phyloP scores from a whole-genome alignment of 2,329 filamentous ascomycete species.

The Diaporthe vexans region DNA sequence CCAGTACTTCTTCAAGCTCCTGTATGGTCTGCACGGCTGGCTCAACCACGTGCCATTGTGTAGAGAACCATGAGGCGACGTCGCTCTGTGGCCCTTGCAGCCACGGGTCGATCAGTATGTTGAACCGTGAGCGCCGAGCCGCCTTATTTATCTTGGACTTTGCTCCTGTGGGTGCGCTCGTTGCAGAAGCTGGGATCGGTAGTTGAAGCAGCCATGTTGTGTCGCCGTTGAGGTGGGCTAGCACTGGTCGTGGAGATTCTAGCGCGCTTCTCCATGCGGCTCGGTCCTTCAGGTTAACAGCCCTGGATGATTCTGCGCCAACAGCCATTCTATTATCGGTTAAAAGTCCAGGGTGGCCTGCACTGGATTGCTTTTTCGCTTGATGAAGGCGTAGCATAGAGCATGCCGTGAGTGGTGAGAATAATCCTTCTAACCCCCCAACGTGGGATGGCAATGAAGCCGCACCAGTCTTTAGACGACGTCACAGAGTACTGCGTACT shows the following conservation, averaged over 20 bases:
- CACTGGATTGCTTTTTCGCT: neutral
- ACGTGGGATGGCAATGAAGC: neutral
- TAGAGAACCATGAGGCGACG: slow-evolving; percentile 74
- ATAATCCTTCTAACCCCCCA: neutral
- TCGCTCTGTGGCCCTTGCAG: slow-evolving; percentile 73
- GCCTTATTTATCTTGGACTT: slow-evolving; percentile 49
- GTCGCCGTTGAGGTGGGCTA: slow-evolving; percentile 77
- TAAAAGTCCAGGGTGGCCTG: no score
- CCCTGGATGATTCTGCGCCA: neutral
- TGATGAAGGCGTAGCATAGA: neutral
- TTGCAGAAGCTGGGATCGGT: slow-evolving; percentile 61
- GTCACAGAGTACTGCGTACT: slow-evolving; percentile 14
- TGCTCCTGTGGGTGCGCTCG: neutral
- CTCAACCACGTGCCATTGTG: slow-evolving; percentile 72
- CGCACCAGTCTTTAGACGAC: slow-evolving; percentile 11
- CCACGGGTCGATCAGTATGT: slow-evolving; percentile 77
- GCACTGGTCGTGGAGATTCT: slow-evolving; percentile 54
- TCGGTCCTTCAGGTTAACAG: slow-evolving; percentile 36
- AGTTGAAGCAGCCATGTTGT: slow-evolving; percentile 77
- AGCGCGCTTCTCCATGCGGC: slow-evolving; percentile 43
- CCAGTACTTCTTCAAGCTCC: slow-evolving; percentile 67
- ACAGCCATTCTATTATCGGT: slow-evolving; percentile 7
- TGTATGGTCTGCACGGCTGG: slow-evolving; percentile 67
- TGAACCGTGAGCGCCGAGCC: slow-evolving; percentile 69
- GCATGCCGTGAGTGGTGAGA: neutral